phyloP scores from a whole-genome alignment of 2,329 filamentous ascomycete species.

The Trichoderma simmonsii region DNA sequence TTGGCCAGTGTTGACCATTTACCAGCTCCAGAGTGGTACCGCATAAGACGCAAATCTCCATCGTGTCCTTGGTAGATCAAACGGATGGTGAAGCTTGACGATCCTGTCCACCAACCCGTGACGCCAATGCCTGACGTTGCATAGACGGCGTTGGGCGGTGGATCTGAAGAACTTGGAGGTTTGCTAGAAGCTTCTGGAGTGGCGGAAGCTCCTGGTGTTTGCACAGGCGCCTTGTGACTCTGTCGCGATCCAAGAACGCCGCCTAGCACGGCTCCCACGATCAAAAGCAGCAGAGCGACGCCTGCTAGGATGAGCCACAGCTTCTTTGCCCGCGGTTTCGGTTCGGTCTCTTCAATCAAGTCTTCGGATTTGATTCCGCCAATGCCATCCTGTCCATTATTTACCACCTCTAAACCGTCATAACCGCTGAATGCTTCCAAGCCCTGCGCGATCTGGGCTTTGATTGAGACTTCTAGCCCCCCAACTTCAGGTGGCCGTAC shows the following conservation, averaged over 20 bases:
- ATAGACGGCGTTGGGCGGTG: background rate
- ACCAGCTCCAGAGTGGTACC: background rate
- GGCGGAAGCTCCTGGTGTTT: background rate
- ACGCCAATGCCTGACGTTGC: background rate
- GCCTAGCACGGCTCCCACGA: background rate
- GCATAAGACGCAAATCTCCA: background rate
- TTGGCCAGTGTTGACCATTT: background rate
- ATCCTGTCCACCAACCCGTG: background rate
- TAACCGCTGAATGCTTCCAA: background rate
- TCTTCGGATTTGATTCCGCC: background rate
- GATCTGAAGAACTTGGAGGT: background rate
- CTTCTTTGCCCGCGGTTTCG: background rate
- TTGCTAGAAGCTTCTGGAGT: background rate
- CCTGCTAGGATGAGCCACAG: background rate
- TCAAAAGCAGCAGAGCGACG: background rate
- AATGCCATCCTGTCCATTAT: background rate
- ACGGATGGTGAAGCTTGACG: background rate
- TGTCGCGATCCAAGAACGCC: background rate
- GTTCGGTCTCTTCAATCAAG: background rate
- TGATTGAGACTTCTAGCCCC: background rate
- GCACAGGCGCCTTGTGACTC: background rate
- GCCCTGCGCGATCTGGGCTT: background rate
- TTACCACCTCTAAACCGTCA: background rate
- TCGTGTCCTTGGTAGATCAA: background rate
- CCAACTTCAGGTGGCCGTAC: background rate